phyloP scores from a whole-genome alignment of 1,139 yeast genomes.

The Candida gigantensis region DNA sequence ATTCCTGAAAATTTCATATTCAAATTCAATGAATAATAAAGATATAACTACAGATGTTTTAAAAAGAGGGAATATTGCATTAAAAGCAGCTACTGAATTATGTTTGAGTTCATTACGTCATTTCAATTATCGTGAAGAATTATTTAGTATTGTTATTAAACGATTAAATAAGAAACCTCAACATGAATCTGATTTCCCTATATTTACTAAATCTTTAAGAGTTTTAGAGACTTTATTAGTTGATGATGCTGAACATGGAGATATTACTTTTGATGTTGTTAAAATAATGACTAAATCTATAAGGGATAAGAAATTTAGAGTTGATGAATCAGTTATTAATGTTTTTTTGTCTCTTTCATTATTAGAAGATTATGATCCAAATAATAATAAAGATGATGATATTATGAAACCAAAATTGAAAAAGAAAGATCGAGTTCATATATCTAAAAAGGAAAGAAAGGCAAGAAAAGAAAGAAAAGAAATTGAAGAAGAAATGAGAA shows the following conservation, averaged over 20 bases:
- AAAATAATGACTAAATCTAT: constrained; percentile 68
- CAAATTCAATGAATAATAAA: constrained; percentile 43
- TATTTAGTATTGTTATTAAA: constrained; percentile 66
- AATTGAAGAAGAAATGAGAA: constrained; percentile 85
- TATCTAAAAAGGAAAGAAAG: constrained; percentile 85
- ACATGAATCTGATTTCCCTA: constrained; percentile 44
- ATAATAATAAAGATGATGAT: constrained; percentile 45
- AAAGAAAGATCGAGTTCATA: constrained; percentile 86
- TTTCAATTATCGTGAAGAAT: constrained; percentile 78
- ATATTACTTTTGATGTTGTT: constrained; percentile 72
- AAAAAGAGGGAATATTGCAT: constrained; percentile 57
- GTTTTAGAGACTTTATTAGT: constrained; percentile 64
- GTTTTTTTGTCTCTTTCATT: constrained; percentile 72
- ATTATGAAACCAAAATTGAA: constrained; percentile 52
- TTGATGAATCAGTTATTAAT: constrained; percentile 81
- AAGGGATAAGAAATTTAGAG: constrained; percentile 72
- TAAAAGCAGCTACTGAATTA: constrained; percentile 80
- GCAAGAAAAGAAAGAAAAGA: constrained; percentile 81
- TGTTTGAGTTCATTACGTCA: constrained; percentile 62
- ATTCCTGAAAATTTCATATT: constrained; percentile 39
- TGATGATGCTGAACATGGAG: constrained; percentile 79
- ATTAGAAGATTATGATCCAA: constrained; percentile 79
- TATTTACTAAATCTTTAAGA: constrained; percentile 61
- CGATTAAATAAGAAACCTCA: constrained; percentile 60
- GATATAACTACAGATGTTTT: constrained; percentile 39